A percentile compares a stretch with the other conserved stretches of the same genome.
Evolutionary conservation across 148 eudicot genomes (phyloP).

Genomic region (Rheum nobile): DNA sequence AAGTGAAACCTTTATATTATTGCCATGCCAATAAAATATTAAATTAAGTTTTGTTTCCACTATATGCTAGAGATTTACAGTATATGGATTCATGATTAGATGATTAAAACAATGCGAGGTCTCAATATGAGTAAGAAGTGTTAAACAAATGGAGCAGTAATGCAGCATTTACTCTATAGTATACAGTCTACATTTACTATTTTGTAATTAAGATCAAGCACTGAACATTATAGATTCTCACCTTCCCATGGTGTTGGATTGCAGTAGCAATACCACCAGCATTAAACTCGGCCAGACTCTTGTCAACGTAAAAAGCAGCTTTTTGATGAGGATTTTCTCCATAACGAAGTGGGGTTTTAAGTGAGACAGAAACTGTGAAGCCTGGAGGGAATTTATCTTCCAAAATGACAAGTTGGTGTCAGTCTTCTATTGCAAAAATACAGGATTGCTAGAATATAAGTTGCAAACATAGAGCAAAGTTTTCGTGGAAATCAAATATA

Average conservation of each 20-base stretch:
- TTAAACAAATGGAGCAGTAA: not conserved
- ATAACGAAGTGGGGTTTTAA: constrained; percentile 73
- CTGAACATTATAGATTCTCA: constrained; percentile 18
- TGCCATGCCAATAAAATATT: not conserved
- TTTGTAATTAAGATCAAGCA: not conserved
- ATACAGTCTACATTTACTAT: not conserved
- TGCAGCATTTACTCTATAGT: not conserved
- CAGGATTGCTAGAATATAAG: not conserved
- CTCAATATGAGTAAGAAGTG: not conserved
- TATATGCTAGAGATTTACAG: not conserved
- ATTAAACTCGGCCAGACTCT: constrained; percentile 82
- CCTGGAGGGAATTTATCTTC: constrained; percentile 75
- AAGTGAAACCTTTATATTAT: not conserved
- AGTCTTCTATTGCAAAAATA: not conserved
- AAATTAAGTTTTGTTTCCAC: not conserved
- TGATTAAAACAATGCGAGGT: not conserved
- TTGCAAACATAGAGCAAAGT: not conserved
- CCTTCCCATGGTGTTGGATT: constrained; percentile 97
- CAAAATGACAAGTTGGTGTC: constrained; percentile 6
- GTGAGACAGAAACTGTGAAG: constrained; percentile 63
- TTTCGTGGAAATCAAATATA: not conserved
- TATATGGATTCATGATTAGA: not conserved
- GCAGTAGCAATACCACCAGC: constrained; percentile 94
- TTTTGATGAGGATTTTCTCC: constrained; percentile 99
- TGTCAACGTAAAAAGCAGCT: constrained; percentile 88